Evolutionary conservation across 331 rosid genomes (phyloP), one percentile per base, ranked within the genome.

Genomic region (Rhamnella rubrinervis): DNA sequence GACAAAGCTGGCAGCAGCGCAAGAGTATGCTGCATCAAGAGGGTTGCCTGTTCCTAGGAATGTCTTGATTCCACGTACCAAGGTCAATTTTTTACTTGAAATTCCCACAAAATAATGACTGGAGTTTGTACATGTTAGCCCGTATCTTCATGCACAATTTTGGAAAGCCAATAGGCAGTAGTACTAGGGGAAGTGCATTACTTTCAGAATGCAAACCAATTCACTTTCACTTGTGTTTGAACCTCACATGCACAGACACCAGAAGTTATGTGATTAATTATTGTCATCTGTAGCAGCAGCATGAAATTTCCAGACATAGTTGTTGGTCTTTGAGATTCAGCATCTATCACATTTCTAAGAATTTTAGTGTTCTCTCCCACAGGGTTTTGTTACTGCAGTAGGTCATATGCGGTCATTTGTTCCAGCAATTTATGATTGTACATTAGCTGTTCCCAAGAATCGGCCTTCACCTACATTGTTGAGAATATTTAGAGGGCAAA

Each of bases 301-400:
- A 31, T 49, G 14, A 12, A 49, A 21, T 23, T 15, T 59, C 10
- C 26, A 21, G 63, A 59, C 4, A 21, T 23, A 59, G n/a, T 28
- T 59, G 63, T 9, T 23, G 38, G 35, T 59, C 10, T 25, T 39
- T 55, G 23, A 69, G 26, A 37, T 23, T 8, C 35, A 28, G 18
- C 13, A 35, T 20, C 28, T 39, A 13, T 5, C 2, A 51, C 17
- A n/a, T 11, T 35, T 35, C 61, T 68, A 26, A 31, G 10, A 2
- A 31, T n/a, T 51, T 49, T 5, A 55, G 1, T 31, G 31, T n/a
- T 47, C 14, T 14, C 66, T 40, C 64, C 35, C 25, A 67, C 76
- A 89, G 96, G 98, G 98, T 58, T 89, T 92, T 86, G 96, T 92
- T 67, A 56, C 96, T 53, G 85, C 88, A 14, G 91, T 89, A n/a